Evolutionary conservation across 371 early-diverging fungal genomes (phyloP), one percentile per base, ranked within the genome.

Genomic region (Racocetra persica): DNA sequence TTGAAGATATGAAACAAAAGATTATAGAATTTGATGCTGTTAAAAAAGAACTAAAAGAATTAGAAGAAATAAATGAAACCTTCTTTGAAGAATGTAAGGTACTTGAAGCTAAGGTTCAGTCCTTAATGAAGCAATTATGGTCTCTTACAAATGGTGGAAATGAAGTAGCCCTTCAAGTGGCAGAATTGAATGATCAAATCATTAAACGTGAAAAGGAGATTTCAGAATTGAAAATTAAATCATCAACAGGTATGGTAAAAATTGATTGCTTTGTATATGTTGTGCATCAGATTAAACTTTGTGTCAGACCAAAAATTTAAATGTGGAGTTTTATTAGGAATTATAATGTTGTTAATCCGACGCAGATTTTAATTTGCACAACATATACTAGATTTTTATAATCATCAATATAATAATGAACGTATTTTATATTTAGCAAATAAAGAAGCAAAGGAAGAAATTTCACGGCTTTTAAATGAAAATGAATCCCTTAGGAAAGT

Each of bases 121-220:
- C 74, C 3, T 55, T 74, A 57, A 74, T 55, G 32, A 32, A 74
- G 32, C 74, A 74, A 55, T 57, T 55, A 52, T 57, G 59, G 59
- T 14, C 57, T 11, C 36, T 57, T 28, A 38, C 28, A 26, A 28
- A 36, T 32, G 55, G 55, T 55, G 74, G 55, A 55, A 74, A 74
- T 57, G 10, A 36, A 45, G 55, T 36, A 38, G 55, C 55, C 0
- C 20, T 24, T 24, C 32, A 55, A 11, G 28, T 74, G 2, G 24
- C 74, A 18, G 74, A 74, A 16, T 28, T 74, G 7, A 74, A 74
- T 74, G 26, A 36, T 6, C 52, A 74, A 38, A 74, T 74, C 20
- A 74, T 36, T 13, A n/a, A 20, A 2, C 24, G 32, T 28, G 74
- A 74, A n/a, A 57, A 74, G 14, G 59, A 74, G 24, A 26, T 74